Conservation (phyloP, 225 moss, liverwort and hornwort species). For the Bryum argenteum region DNA sequence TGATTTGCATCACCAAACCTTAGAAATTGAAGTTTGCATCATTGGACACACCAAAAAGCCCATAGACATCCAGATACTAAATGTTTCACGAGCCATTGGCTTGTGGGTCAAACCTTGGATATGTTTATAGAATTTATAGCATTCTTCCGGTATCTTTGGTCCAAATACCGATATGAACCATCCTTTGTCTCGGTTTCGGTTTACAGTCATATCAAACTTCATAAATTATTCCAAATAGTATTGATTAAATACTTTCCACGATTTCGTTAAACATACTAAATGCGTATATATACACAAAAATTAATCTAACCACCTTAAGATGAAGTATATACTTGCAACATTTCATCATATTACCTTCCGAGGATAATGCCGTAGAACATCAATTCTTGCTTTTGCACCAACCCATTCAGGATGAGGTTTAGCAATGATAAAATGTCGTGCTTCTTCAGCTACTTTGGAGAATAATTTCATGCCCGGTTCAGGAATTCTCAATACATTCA, state of each 20-base stretch:
- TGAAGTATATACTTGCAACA: accelerated
- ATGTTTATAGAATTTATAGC: constrained; percentile 69
- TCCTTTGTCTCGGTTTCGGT: constrained; percentile 54
- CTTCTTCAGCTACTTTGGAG: constrained; percentile 24
- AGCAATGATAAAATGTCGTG: constrained; percentile 31
- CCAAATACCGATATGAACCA: constrained; percentile 73
- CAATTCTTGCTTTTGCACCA: constrained; percentile 33
- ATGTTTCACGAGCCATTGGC: constrained; percentile 50
- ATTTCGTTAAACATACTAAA: not conserved
- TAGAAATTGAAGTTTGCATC: constrained; percentile 47
- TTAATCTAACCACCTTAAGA: not conserved
- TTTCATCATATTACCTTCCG: not conserved
- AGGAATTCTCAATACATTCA: constrained; percentile 34
- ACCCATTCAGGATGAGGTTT: constrained; percentile 43
- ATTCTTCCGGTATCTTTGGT: constrained; percentile 61
- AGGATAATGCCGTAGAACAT: not conserved
- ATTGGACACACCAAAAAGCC: constrained; percentile 75
- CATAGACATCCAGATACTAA: constrained; percentile 62
- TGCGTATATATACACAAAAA: not conserved
- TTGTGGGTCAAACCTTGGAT: constrained; percentile 45
- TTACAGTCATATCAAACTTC: constrained; percentile 39
- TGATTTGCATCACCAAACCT: constrained; percentile 23
- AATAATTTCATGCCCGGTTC: constrained; percentile 37
- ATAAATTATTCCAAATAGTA: not conserved
- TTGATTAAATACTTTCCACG: not conserved